Percentiles rank a stretch among this genome's conserved stretches.
Conservation (phyloP, 2,329 filamentous ascomycete genomes). For the Sarocladiaceae sp. region DNA sequence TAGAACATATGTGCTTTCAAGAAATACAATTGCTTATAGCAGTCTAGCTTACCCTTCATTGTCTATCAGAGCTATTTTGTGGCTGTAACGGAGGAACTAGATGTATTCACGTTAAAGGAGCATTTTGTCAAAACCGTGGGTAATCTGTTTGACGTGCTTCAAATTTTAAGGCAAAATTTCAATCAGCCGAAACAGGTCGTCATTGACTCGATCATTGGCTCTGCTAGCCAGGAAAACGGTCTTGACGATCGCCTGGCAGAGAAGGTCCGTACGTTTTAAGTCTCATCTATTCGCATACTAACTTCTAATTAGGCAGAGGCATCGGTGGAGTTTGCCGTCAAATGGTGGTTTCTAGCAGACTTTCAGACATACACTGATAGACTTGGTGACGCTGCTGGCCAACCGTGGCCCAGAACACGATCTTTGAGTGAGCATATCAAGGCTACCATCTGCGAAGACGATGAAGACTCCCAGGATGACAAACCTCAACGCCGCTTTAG, state of each 20-base stretch:
- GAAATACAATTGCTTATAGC: no score
- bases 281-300: no score
- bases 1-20: no score
- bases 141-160: not conserved
- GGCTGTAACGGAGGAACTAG: not conserved
- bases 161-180: not conserved
- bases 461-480: not conserved
- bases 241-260: no score
- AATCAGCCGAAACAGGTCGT: not conserved
- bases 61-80: not conserved
- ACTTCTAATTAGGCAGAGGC: not conserved
- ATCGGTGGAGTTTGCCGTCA: not conserved
- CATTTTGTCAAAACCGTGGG: not conserved
- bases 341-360: not conserved
- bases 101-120: not conserved
- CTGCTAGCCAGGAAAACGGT: no score
- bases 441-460: not conserved
- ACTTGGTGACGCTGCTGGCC: not conserved
- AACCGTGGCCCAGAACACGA: not conserved
- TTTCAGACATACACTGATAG: not conserved
- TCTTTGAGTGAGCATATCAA: not conserved
- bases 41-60: not conserved
- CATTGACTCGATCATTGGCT: no score
- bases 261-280: no score
- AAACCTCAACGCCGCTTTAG: not conserved